A percentile compares a stretch with the other conserved stretches of the same genome.
phyloP scores from a whole-genome alignment of 495 filamentous ascomycete genomes.

The Gamarada debralockiae region DNA sequence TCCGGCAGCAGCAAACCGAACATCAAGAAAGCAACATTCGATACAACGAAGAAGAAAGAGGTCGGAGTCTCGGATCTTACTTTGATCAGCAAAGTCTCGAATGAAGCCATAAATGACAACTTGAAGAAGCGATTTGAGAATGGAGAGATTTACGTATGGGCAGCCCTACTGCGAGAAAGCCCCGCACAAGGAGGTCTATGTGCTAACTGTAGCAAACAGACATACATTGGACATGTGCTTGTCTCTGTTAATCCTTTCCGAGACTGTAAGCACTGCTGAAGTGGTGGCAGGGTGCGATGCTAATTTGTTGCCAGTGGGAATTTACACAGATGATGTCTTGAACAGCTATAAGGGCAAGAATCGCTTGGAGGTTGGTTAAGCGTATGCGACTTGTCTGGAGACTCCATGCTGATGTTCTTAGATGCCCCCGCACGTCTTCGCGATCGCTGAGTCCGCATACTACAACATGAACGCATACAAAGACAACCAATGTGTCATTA shows the following conservation, averaged over 20 bases:
- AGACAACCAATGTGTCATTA: conserved; percentile 99
- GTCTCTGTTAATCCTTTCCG: conserved; percentile 99
- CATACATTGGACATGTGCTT: conserved; percentile 99
- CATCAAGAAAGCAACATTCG: conserved; percentile 93
- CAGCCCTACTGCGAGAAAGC: neutral
- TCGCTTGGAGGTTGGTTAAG: conserved; percentile 66
- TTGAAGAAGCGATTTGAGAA: conserved; percentile 95
- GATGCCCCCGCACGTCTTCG: conserved; percentile 94
- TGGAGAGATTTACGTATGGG: conserved; percentile 86
- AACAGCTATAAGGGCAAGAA: conserved; percentile 94
- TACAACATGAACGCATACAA: conserved; percentile 99
- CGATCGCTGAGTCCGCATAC: conserved; percentile 92
- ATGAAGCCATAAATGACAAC: conserved; percentile 99
- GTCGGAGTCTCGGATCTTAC: conserved; percentile 98
- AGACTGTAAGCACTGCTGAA: conserved; percentile 57
- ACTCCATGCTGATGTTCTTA: conserved; percentile 17
- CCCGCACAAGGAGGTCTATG: neutral
- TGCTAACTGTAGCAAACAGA: conserved; percentile 45
- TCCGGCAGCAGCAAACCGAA: conserved; percentile 53
- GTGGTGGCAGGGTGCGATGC: neutral
- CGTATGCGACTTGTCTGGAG: neutral
- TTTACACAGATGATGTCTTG: conserved; percentile 92
- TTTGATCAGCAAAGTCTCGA: conserved; percentile 94
- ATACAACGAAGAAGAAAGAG: conserved; percentile 97
- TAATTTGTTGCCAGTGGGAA: conserved; percentile 60